Evolutionary conservation across 2,329 filamentous ascomycete species (phyloP).

Genomic region (Pyrenophora graminea): DNA sequence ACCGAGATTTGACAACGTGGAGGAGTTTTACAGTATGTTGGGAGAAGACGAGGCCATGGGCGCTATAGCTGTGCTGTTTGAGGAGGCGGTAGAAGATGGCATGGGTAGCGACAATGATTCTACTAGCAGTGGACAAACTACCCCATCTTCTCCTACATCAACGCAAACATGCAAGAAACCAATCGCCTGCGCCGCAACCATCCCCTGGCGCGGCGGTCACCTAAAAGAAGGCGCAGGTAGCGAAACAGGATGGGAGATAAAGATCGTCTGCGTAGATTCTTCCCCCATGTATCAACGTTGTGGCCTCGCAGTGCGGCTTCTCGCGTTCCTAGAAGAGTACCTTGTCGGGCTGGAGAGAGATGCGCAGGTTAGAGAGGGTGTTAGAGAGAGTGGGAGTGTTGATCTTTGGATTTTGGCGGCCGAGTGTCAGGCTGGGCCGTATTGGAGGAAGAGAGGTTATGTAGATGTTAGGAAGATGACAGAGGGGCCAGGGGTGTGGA

Average conservation of each 20-base stretch:
- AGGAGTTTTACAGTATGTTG: slow-evolving; percentile 21
- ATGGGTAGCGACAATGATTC: neutral
- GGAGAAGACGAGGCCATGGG: slow-evolving; percentile 6
- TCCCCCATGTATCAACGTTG: slow-evolving; percentile 20
- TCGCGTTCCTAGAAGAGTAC: slow-evolving; percentile 16
- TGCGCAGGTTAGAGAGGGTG: neutral
- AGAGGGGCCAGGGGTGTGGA: slow-evolving; percentile 22
- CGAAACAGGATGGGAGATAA: slow-evolving; percentile 36
- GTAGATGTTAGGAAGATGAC: slow-evolving; percentile 18
- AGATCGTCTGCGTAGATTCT: slow-evolving; percentile 29
- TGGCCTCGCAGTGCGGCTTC: slow-evolving; percentile 23
- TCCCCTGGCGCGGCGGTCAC: slow-evolving; percentile 34
- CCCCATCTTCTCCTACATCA: neutral
- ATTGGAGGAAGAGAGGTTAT: slow-evolving; percentile 36
- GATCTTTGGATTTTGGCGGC: slow-evolving; percentile 30
- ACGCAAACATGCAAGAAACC: slow-evolving; percentile 9
- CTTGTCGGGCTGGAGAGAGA: slow-evolving; percentile 8
- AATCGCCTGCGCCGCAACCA: slow-evolving; percentile 26
- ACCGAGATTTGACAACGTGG: slow-evolving; percentile 18
- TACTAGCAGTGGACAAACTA: too few species aligned
- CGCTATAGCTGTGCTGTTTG: slow-evolving; percentile 23
- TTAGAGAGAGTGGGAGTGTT: neutral
- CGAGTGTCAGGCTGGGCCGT: slow-evolving; percentile 31
- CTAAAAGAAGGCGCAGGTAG: slow-evolving; percentile 15
- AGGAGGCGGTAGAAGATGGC: neutral